Conservation (phyloP, 225 moss, liverwort and hornwort genomes). For the Asterella californica region DNA sequence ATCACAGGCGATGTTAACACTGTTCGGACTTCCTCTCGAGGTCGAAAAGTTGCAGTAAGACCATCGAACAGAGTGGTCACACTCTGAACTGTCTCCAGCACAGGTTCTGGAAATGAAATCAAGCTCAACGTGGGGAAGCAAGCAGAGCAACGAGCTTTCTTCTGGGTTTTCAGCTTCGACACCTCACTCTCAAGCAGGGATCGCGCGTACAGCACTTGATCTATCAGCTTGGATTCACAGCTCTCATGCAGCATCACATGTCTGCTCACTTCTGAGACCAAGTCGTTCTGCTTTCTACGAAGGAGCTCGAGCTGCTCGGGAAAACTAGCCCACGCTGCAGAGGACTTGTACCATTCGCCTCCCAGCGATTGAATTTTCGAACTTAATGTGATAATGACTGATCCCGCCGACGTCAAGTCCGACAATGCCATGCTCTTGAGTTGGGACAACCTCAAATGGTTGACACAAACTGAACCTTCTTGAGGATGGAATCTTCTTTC, state of each 20-base stretch:
- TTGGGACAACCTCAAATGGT: background rate
- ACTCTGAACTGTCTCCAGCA: background rate
- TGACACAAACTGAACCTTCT: no score
- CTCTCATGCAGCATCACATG: conserved; percentile 2
- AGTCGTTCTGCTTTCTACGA: background rate
- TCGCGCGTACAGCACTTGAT: background rate
- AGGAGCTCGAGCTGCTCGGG: background rate
- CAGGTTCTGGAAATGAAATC: background rate
- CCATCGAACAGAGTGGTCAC: background rate
- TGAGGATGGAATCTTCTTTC: background rate
- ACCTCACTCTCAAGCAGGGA: background rate
- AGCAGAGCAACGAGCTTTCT: background rate
- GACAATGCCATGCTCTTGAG: conserved; percentile 10
- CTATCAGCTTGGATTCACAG: conserved; percentile 4
- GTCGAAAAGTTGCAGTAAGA: conserved; percentile 1
- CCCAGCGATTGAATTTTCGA: conserved; percentile 1
- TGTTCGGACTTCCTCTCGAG: background rate
- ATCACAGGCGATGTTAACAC: background rate
- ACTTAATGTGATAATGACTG: background rate
- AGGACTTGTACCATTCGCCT: conserved; percentile 17
- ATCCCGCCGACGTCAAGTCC: background rate
- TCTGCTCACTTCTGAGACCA: background rate
- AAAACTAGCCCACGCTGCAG: conserved; percentile 12
- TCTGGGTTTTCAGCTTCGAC: conserved; percentile 7
- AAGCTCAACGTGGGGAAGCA: background rate